Evolutionary conservation across 176 grass and related monocot species (phyloP).

Genomic region (Themeda triandra): DNA sequence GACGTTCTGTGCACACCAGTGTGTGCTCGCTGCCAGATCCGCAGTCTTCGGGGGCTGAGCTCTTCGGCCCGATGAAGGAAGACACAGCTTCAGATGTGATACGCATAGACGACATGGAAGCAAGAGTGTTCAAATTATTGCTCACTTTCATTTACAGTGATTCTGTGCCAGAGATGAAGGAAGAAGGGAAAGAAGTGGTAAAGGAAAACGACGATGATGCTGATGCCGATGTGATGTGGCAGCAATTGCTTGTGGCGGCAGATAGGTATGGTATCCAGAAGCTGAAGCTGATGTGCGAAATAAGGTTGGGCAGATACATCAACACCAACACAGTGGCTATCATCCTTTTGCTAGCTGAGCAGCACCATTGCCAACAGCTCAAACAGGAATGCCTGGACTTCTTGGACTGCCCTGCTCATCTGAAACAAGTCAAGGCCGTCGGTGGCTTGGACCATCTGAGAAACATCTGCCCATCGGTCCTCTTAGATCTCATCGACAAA

Average conservation of each 20-base stretch:
- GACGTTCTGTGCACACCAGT: constrained; percentile 25
- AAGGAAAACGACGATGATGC: background rate
- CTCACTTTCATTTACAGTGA: constrained; percentile 36
- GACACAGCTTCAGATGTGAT: constrained; percentile 1
- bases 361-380: background rate
- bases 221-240: constrained; percentile 1
- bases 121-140: constrained; percentile 40
- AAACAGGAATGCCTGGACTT: background rate
- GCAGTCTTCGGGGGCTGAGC: background rate
- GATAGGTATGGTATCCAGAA: constrained; percentile 14
- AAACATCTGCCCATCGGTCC: background rate
- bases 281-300: background rate
- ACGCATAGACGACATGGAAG: constrained; percentile 30
- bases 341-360: constrained; percentile 16
- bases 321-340: background rate
- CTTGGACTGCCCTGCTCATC: background rate
- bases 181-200: no score
- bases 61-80: constrained; percentile 20
- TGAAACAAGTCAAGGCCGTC: background rate
- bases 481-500: background rate
- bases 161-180: background rate
- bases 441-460: background rate
- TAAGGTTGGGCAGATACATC: background rate
- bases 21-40: constrained; percentile 45
- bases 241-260: constrained; percentile 33